phyloP scores from a whole-genome alignment of 2,329 filamentous ascomycete species.

The Hypoxylon rubiginosum region DNA sequence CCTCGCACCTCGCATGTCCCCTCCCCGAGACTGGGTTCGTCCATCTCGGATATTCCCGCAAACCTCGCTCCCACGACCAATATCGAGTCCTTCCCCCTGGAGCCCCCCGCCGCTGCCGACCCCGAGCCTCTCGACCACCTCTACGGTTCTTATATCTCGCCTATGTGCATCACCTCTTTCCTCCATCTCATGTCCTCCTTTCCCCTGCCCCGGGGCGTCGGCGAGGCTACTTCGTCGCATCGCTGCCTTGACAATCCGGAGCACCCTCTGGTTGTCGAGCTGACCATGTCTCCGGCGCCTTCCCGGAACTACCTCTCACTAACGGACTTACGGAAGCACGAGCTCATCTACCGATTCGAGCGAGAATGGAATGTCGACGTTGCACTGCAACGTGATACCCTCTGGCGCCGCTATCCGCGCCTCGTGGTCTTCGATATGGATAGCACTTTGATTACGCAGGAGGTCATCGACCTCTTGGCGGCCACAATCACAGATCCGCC shows the following conservation, averaged over 20 bases:
- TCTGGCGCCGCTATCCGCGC: slow-evolving; percentile 84
- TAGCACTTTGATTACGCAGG: slow-evolving; percentile 95
- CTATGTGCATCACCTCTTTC: slow-evolving; percentile 75
- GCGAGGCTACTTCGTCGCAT: slow-evolving; percentile 71
- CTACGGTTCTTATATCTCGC: slow-evolving; percentile 75
- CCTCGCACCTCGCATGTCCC: slow-evolving; percentile 50
- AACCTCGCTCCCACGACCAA: slow-evolving; percentile 72
- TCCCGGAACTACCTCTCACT: slow-evolving; percentile 74
- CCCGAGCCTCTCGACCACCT: slow-evolving; percentile 73
- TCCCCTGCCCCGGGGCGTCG: slow-evolving; percentile 65
- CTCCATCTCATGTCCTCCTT: slow-evolving; percentile 75
- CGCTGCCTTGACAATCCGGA: slow-evolving; percentile 73
- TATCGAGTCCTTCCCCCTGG: slow-evolving; percentile 70
- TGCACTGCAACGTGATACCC: slow-evolving; percentile 78
- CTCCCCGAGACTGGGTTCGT: slow-evolving; percentile 54
- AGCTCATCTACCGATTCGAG: slow-evolving; percentile 86
- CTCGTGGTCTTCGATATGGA: slow-evolving; percentile 99
- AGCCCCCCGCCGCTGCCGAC: slow-evolving; percentile 67
- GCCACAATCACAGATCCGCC: slow-evolving; percentile 76
- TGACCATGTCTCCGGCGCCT: slow-evolving; percentile 72
- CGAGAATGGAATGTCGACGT: slow-evolving; percentile 91
- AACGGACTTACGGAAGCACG: slow-evolving; percentile 80
- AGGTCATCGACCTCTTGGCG: slow-evolving; percentile 96
- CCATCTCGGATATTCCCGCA: slow-evolving; percentile 60
- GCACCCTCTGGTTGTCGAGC: slow-evolving; percentile 74